Conservation (phyloP, 345 rosid species). For the Brassica nigra region DNA sequence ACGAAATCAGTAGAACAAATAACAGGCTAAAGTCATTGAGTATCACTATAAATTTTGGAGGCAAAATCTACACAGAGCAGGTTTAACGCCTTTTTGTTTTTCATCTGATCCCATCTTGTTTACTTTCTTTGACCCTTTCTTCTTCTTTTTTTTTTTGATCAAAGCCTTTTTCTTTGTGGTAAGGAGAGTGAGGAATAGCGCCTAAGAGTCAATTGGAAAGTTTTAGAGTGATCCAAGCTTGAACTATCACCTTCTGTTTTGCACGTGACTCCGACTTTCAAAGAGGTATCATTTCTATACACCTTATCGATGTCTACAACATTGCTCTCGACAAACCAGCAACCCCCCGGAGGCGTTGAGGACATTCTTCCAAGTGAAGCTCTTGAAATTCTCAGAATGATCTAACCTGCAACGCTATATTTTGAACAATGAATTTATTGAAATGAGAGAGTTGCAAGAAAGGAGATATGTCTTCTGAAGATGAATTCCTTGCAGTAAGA, state of each 20-base stretch:
- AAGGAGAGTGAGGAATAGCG: slow-evolving; percentile 84
- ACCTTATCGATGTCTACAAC: slow-evolving; percentile 68
- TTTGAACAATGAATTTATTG: slow-evolving; percentile 61
- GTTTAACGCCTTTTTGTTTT: neutral
- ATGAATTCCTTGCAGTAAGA: slow-evolving; percentile 63
- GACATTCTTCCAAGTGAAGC: slow-evolving; percentile 64
- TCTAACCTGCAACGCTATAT: slow-evolving; percentile 59
- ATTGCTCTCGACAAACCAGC: slow-evolving; percentile 69
- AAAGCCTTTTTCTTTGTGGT: slow-evolving; percentile 81
- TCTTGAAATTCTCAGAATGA: slow-evolving; percentile 67
- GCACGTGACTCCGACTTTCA: slow-evolving; percentile 59
- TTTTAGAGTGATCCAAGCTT: slow-evolving; percentile 81
- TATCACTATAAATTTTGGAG: neutral
- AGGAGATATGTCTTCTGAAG: slow-evolving; percentile 56
- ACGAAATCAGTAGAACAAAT: neutral
- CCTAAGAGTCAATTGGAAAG: slow-evolving; percentile 68
- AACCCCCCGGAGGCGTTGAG: slow-evolving; percentile 62
- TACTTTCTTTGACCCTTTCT: slow-evolving; percentile 52
- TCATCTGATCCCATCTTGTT: slow-evolving; percentile 59
- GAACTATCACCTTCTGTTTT: slow-evolving; percentile 90
- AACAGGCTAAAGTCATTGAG: neutral
- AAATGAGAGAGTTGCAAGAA: slow-evolving; percentile 90
- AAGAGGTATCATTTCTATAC: slow-evolving; percentile 80
- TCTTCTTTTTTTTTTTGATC: slow-evolving; percentile 26
- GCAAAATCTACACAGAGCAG: too few relatives aligned